A percentile compares a stretch with the other conserved stretches of the same genome.
Conservation (phyloP, 306 rosid species). For the Astragalus glycyphyllos region DNA sequence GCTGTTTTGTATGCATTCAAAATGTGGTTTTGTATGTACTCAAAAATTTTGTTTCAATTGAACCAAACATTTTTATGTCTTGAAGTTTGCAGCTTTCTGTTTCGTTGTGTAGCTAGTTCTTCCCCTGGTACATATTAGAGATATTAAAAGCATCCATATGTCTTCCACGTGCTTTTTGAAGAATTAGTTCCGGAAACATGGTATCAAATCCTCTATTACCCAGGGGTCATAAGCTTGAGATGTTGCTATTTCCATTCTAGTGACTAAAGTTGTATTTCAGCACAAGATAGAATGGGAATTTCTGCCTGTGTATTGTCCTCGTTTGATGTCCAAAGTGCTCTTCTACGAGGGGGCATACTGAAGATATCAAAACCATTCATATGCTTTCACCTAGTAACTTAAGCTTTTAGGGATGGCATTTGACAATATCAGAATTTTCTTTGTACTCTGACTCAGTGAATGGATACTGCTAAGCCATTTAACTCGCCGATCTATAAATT, state of each 20-base stretch:
- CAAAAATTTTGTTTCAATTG: constrained; percentile 13
- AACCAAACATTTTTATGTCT: constrained; percentile 19
- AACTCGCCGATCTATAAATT: constrained; percentile 26
- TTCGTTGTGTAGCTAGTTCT: constrained; percentile 30
- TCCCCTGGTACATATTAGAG: constrained; percentile 17
- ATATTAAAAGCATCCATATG: constrained; percentile 23
- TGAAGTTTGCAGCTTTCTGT: constrained; percentile 31
- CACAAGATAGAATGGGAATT: background rate
- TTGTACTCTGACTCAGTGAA: constrained; percentile 13
- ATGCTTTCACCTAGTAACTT: constrained; percentile 4
- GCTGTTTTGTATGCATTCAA: background rate
- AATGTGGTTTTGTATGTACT: background rate
- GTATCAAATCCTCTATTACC: constrained; percentile 17
- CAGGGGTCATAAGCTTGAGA: background rate
- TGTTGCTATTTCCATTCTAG: constrained; percentile 1
- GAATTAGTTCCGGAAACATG: background rate
- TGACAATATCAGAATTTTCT: constrained; percentile 12
- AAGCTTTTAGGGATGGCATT: constrained; percentile 7
- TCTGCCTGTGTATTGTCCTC: background rate
- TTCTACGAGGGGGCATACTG: background rate
- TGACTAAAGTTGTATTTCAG: constrained; percentile 16
- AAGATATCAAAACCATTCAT: constrained; percentile 18
- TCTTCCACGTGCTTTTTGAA: constrained; percentile 17
- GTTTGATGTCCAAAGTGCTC: constrained; percentile 4
- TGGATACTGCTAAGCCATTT: constrained; percentile 12